Evolutionary conservation across 305 asterid genomes (phyloP), one percentile per base, ranked within the genome.

Genomic region (Fraxinus nigra): DNA sequence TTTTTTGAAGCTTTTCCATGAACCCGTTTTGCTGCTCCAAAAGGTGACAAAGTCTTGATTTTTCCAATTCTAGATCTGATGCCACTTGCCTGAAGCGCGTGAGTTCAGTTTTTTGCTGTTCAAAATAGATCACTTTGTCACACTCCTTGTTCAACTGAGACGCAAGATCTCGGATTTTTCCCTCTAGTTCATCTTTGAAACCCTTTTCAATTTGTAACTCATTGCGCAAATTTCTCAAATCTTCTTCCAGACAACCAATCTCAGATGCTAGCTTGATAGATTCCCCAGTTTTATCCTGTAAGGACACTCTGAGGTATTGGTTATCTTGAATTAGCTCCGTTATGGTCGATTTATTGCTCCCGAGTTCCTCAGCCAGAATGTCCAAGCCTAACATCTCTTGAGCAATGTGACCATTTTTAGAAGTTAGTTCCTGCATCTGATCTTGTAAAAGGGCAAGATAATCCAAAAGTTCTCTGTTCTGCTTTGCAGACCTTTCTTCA

Each of bases 361-460:
- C 89, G 69, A 91, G 88, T 83, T 95, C 97, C 67, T 87, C 89
- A 13, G 92, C 93, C 77, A 97, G 79, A 72, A 82, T 81, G 75
- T 92, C 90, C 88, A 96, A 82, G 83, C 87, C 85, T 70, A 84
- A 84, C 38, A 89, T 89, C 80, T 91, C 98, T 75, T 33, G 90
- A 86, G 88, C 90, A 75, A 93, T 82, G 80, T 84, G 87, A 48
- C 93, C 94, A 24, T 90, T 85, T 82, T 89, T 82, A 75, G 90
- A 82, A 0, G 90, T 84, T 81, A 96, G 79, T 54, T 90, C 93
- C 82, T 91, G 97, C 85, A 97, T 87, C 83, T 90, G 95, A 48
- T 86, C 84, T 84, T 92, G 97, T 80, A 92, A 82, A 84, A 86
- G 85, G 37, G 89, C 87, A 80, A 97, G 89, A 88, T 92, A 95